Evolutionary conservation across 305 asterid species (phyloP), one percentile per base, ranked within the genome.

Genomic region (Fraxinus sp.): DNA sequence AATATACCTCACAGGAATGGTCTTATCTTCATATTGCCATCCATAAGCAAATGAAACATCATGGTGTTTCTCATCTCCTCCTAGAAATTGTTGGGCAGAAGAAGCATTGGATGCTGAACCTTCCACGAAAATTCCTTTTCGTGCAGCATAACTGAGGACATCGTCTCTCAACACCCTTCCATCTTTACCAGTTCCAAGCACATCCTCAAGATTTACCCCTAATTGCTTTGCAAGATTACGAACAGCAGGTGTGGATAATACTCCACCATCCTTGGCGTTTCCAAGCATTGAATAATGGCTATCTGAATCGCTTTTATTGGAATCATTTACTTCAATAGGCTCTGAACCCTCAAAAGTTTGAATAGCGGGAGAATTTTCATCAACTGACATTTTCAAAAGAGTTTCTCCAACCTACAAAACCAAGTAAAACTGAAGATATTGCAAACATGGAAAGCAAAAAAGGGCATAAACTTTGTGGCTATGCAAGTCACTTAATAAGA

Each of bases 381-480:
- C 96, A 78, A 91, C 89, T 33, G 83, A 82, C 89, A 95, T 87
- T 88, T 88, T 90, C 87, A 95, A 72, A 73, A 95, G 97, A 71
- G 99, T 93, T 86, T 94, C 99, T 81, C 99, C 99, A 28, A 95
- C 99, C 99, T 95, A 84, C 46, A 81, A 83, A 76, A 77, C 49
- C 18, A 71, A n/a, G 37, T 6, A 78, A 84, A 77, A 62, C 46
- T 30, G 11, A 76, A 74, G 80, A 10, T 0, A 78, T 37, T 39
- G 74, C 70, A 49, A 33, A 82, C 68, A 64, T 74, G 77, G 44
- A 26, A 22, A 55, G 79, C 72, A 30, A 41, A 75, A 78, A 64
- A 78, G 9, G 18, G 77, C 68, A 20, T 7, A 64, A 41, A 72
- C 26, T 18, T 28, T 80, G 78, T 44, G 32, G 9, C 64, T 11